These are phyloP conservation scores for Trametes elegans DNA, from an alignment of 768 basidiomycete genomes.

Conservation along the genomic window DNA sequence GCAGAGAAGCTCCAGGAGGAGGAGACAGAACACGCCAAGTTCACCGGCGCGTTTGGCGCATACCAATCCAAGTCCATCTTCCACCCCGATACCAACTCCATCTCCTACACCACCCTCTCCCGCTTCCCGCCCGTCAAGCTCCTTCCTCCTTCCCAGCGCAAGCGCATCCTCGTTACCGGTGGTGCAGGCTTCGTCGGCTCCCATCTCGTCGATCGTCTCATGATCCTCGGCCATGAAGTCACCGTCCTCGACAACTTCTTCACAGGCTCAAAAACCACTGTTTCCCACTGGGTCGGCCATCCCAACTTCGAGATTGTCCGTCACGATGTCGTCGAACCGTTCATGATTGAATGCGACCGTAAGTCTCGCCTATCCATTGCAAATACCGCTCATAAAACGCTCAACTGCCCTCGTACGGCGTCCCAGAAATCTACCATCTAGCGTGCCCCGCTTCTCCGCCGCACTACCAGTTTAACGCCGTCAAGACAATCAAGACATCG, in stretches of 20 bases:
- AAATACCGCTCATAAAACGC: background rate
- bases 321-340: conserved; percentile 95
- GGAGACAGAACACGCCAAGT: conserved; percentile 47
- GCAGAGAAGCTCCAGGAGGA: conserved; percentile 41
- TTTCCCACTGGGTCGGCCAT: conserved; percentile 94
- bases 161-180: conserved; percentile 92
- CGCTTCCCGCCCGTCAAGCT: conserved; percentile 93
- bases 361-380: conserved; percentile 31
- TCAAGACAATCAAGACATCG: conserved; percentile 98
- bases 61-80: conserved; percentile 88
- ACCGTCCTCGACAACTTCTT: conserved; percentile 99
- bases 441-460: conserved; percentile 97
- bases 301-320: conserved; percentile 99
- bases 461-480: conserved; percentile 96
- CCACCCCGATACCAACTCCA: conserved; percentile 73
- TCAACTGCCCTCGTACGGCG: background rate
- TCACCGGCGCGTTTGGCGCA: conserved; percentile 44
- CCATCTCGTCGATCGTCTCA: conserved; percentile 95
- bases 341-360: conserved; percentile 99
- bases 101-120: conserved; percentile 89
- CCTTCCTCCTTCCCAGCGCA: conserved; percentile 71
- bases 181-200: conserved; percentile 99
- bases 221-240: conserved; percentile 97
- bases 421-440: conserved; percentile 91
- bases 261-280: conserved; percentile 96